These are phyloP conservation scores for Obelidium mucronatum DNA, from an alignment of 192 early-diverging fungal species.

Conservation along the genomic window DNA sequence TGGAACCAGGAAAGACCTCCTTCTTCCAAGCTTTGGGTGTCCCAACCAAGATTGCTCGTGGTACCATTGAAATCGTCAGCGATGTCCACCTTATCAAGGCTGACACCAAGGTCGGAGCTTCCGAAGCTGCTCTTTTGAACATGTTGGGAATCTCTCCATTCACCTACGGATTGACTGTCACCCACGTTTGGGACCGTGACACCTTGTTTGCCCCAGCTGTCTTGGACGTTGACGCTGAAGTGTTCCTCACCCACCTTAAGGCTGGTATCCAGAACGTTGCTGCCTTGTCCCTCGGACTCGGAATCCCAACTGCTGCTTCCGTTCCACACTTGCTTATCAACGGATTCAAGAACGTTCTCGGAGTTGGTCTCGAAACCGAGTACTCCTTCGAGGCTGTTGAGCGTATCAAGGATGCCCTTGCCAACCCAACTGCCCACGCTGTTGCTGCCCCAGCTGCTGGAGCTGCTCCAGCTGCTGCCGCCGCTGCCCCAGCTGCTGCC, in stretches of 20 bases:
- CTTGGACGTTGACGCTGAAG: constrained; percentile 93
- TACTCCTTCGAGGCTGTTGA: constrained; percentile 91
- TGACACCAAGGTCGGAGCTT: constrained; percentile 95
- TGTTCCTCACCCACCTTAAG: constrained; percentile 80
- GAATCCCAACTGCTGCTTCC: constrained; percentile 68
- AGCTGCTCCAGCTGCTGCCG: constrained; percentile 62
- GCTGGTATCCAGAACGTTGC: constrained; percentile 96
- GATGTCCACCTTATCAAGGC: constrained; percentile 92
- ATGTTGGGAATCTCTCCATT: constrained; percentile 99
- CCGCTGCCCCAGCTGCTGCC: constrained; percentile 63
- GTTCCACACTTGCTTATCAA: constrained; percentile 97
- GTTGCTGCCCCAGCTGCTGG: constrained; percentile 80
- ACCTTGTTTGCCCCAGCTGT: constrained; percentile 86
- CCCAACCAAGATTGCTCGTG: constrained; percentile 99
- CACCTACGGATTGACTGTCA: constrained; percentile 97
- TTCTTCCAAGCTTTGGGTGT: constrained; percentile 99
- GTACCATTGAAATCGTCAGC: constrained; percentile 99
- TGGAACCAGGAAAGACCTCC: constrained; percentile 99
- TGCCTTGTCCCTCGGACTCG: constrained; percentile 79
- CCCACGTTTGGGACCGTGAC: constrained; percentile 93
- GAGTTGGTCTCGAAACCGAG: constrained; percentile 84
- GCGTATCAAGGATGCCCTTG: constrained; percentile 93
- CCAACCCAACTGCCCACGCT: constrained; percentile 89
- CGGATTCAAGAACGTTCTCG: constrained; percentile 97
- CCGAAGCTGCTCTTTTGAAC: constrained; percentile 98